Evolutionary conservation across 2,329 filamentous ascomycete genomes (phyloP).

Genomic region (Dryadomyces quercus-mongolicae): DNA sequence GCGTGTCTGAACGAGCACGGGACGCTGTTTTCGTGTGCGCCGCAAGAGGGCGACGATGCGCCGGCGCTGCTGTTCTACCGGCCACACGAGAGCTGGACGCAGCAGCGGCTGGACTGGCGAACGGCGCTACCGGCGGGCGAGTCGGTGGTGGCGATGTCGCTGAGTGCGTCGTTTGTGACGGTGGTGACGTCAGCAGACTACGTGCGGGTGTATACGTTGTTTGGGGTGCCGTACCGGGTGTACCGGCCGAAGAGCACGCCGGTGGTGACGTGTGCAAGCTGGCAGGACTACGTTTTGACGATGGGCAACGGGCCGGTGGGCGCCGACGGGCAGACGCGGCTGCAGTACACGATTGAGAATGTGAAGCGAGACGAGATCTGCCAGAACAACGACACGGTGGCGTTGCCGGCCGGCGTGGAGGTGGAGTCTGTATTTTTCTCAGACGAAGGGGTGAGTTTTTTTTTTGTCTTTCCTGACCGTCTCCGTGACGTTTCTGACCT

Average conservation of each 20-base stretch:
- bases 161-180: slow-evolving; percentile 84
- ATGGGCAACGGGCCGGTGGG: slow-evolving; percentile 84
- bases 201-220: slow-evolving; percentile 84
- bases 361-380: slow-evolving; percentile 88
- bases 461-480: neutral
- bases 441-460: slow-evolving; percentile 60
- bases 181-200: slow-evolving; percentile 81
- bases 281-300: slow-evolving; percentile 92
- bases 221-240: slow-evolving; percentile 77
- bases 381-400: slow-evolving; percentile 86
- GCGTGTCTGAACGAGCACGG: slow-evolving; percentile 82
- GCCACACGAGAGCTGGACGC: slow-evolving; percentile 93
- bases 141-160: slow-evolving; percentile 72
- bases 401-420: slow-evolving; percentile 61
- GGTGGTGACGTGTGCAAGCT: slow-evolving; percentile 85
- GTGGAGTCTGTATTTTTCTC: slow-evolving; percentile 85
- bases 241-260: slow-evolving; percentile 86
- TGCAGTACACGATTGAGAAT: slow-evolving; percentile 90
- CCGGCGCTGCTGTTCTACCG: slow-evolving; percentile 88
- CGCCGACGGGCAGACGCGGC: slow-evolving; percentile 57
- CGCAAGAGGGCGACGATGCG: slow-evolving; percentile 29
- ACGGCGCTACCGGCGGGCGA: slow-evolving; percentile 82
- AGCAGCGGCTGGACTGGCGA: slow-evolving; percentile 77
- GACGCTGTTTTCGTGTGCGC: slow-evolving; percentile 71
- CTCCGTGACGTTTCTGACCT: neutral